Base-by-base conservation (phyloP, 768 basidiomycete genomes). In the Tylopilus felleus region DNA sequence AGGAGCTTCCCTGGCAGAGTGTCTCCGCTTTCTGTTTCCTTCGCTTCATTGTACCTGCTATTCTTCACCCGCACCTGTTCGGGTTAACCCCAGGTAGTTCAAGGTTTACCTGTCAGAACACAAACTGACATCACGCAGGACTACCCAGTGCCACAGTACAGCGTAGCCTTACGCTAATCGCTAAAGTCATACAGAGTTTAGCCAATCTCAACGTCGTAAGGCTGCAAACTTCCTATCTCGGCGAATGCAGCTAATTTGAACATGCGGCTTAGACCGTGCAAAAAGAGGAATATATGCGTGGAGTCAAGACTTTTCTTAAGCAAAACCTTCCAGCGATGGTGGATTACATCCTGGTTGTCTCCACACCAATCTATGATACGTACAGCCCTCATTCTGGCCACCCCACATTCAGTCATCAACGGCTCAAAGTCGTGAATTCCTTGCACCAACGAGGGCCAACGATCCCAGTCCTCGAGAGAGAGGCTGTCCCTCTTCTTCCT, bases 21-120 rank as follows among this genome's bases (percentile, higher is more conserved):
- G 88, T 95, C 40, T 90, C 88, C 33, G 92, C 93, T 1, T 94
- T 95, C 66, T 84, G 88, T 66, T 95, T 94, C 71, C 78, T 95
- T 40, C 82, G 93, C 39, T 93, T 94, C 69, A 86, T 95, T 56
- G 89, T 91, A 23, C 93, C 93, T 31, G 93, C 89, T 22, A 88
- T 95, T 53, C 77, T 94, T n/a, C 82, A 90, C 66, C 93, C 93
- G 2, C 88, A 93, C 69, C 71, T 92, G 5, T 94, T 90, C 64
- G 85, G 88, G 23, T 74, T 95, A 48, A 84, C 77, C 60, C 82
- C 83, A 66, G 90, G 90, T 89, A 67, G 29, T 73, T 55, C 45
- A 8, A 55, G 22, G 29, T 29, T 21, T 19, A n/a, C 36, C 17
- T 13, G 25, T 17, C 10, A 8, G 39, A 40, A 14, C 36, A 10